phyloP scores from a whole-genome alignment of 225 moss, liverwort and hornwort genomes.

The Pseudoscleropodium purum region DNA sequence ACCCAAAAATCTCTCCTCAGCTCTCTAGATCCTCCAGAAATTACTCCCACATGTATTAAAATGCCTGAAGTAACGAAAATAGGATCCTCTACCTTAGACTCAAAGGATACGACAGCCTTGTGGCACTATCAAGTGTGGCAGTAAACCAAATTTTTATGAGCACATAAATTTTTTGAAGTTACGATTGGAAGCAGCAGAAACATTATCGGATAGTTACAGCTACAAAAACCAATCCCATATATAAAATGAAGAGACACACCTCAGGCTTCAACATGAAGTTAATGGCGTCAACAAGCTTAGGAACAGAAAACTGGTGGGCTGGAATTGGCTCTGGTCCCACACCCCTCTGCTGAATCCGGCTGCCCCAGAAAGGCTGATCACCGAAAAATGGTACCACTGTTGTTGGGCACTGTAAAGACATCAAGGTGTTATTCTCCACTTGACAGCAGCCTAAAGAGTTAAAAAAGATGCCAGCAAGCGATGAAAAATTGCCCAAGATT shows the following conservation, averaged over 20 bases:
- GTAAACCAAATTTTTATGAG: not conserved
- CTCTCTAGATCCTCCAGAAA: not conserved
- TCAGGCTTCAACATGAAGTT: constrained; percentile 75
- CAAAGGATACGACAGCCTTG: not conserved
- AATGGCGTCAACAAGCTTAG: constrained; percentile 80
- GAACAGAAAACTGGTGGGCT: constrained; percentile 54
- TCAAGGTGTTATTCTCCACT: not conserved
- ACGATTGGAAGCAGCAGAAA: not conserved
- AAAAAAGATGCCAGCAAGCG: not conserved
- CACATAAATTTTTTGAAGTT: not conserved
- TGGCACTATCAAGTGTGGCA: not conserved
- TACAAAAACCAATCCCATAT: not conserved
- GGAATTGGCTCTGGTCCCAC: constrained; percentile 77
- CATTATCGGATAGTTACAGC: not conserved
- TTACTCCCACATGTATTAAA: not conserved
- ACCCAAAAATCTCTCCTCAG: not conserved
- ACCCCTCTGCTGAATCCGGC: constrained; percentile 70
- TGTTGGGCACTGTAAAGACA: constrained; percentile 71
- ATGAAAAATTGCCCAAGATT: not conserved
- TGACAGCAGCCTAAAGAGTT: not conserved
- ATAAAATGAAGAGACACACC: constrained; percentile 25
- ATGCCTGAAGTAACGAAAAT: not conserved
- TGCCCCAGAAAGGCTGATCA: constrained; percentile 94
- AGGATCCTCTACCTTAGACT: not conserved
- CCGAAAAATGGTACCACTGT: constrained; percentile 96